phyloP scores from a whole-genome alignment of 2,329 filamentous ascomycete genomes.

The Trichoderma sp. region DNA sequence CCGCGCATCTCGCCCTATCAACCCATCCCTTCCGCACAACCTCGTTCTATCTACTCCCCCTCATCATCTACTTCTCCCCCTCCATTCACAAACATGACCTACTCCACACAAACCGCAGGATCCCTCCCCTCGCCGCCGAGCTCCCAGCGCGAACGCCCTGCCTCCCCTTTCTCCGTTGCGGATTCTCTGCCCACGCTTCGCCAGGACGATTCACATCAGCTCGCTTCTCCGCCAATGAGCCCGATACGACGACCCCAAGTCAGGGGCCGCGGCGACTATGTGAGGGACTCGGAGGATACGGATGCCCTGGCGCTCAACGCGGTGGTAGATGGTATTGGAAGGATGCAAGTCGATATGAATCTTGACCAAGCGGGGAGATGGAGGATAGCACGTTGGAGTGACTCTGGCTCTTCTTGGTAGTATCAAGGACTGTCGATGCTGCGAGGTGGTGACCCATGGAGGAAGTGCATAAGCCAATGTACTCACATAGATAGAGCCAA shows the following conservation, averaged over 20 bases:
- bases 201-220: neutral
- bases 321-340: constrained; percentile 40
- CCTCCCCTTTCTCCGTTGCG: neutral
- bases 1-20: constrained; percentile 17
- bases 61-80: neutral
- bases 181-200: constrained; percentile 21
- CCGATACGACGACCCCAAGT: neutral
- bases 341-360: constrained; percentile 39
- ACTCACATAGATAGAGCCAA: neutral
- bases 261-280: neutral
- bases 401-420: constrained; percentile 25
- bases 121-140: constrained; percentile 29
- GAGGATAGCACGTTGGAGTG: constrained; percentile 37
- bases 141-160: constrained; percentile 16
- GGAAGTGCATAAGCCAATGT: neutral
- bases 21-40: constrained; percentile 17
- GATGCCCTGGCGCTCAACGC: constrained; percentile 34
- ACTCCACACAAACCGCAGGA: constrained; percentile 13
- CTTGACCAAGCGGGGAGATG: constrained; percentile 44
- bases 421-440: neutral
- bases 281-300: constrained; percentile 28
- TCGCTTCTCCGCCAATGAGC: constrained; percentile 18
- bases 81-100: constrained; percentile 6
- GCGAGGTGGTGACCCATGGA: neutral
- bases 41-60: neutral